Evolutionary conservation across 208 protist species (phyloP), one percentile per base, ranked within the genome.

Genomic region (Acanthamoeba polyphaga): DNA sequence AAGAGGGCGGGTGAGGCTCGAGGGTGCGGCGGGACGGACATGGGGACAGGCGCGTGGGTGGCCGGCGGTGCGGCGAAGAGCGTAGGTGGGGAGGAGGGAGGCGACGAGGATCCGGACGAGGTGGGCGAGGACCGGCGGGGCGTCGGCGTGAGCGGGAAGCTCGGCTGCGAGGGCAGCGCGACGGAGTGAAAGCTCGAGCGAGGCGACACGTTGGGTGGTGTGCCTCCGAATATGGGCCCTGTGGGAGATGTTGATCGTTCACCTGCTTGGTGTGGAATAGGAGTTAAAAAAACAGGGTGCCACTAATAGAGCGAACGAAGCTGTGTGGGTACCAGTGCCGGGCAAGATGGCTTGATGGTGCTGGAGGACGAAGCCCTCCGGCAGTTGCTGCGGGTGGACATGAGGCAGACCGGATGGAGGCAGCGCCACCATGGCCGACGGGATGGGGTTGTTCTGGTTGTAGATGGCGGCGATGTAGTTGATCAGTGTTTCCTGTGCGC

Each of bases 381-480:
- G 5, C 34, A 27, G 68, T 15, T 10, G 58, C 15, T 62, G 58
- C 15, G 22, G 5, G 2, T 76, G 68, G 15, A 34, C 27, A 9
- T n/a, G 64, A 34, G 6, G 27, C 15, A 13, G 27, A 12, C n/a
- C 19, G 72, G 32, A 82, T 24, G 17, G 72, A 4, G 72, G 43
- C 2, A 82, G 72, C 15, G 72, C 38, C 4, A 82, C 29, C 8
- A 51, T 82, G 72, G 72, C 15, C 15, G 72, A n/a, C 15, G 72
- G 72, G 29, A 82, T 82, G 72, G 72, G 43, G 17, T 53, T 82
- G 34, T 82, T 43, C 32, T 51, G 72, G 72, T 53, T 82, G 43
- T 82, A 82, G 6, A 82, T 82, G 13, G 72, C 72, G 6, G 2
- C 53, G 72, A 82, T 82, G 72, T 82, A 82, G 34, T 82, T 43